These are phyloP conservation scores for Mortierella sp. DNA, from an alignment of 371 early-diverging fungal genomes.

Conservation along the genomic window DNA sequence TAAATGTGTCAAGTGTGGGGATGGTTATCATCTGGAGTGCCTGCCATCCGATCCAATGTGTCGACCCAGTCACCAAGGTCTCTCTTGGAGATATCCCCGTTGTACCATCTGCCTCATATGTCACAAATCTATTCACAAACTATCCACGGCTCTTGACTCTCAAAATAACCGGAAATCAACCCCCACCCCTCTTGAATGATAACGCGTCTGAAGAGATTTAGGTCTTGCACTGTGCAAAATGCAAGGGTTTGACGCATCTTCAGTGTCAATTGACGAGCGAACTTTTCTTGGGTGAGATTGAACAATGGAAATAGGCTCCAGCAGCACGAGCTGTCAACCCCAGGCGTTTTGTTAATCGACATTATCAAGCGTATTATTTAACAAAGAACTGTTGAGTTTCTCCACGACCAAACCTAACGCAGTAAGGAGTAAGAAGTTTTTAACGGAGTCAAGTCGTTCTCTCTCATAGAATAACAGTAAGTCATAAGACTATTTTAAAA, in stretches of 20 bases:
- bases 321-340: too few relatives aligned
- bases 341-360: too few relatives aligned
- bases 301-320: too few relatives aligned
- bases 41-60: background rate
- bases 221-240: conserved; percentile 22
- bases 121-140: conserved; percentile 15
- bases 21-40: conserved; percentile 27
- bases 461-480: too few relatives aligned
- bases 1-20: conserved; percentile 31
- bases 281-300: background rate
- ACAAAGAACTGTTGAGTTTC: background rate
- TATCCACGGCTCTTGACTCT: conserved; percentile 1
- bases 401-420: too few relatives aligned
- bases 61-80: background rate
- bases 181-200: background rate
- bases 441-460: too few relatives aligned
- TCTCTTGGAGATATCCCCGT: conserved; percentile 29
- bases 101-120: conserved; percentile 30
- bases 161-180: background rate
- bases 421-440: too few relatives aligned
- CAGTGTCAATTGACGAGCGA: conserved; percentile 22
- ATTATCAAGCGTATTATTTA: background rate
- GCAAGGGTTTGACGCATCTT: conserved; percentile 16
- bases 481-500: too few relatives aligned
- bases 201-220: conserved; percentile 7